Percentiles rank a stretch among this genome's conserved stretches.
Evolutionary conservation across 176 grass and related monocot genomes (phyloP).

Genomic region (barley (Hordeum vulgare)): DNA sequence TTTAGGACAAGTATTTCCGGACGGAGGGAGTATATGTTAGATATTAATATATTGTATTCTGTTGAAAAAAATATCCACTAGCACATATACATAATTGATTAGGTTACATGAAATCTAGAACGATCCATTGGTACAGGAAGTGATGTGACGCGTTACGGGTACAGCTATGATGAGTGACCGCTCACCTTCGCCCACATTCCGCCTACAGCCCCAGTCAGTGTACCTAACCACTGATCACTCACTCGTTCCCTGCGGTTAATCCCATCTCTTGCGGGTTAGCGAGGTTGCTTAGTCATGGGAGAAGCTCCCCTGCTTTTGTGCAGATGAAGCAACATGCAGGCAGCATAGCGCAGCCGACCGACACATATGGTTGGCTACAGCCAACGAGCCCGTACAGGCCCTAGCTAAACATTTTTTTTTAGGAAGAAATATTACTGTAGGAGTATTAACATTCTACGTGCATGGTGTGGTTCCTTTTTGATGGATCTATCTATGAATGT

Average conservation of each 20-base stretch:
- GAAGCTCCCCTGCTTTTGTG: constrained; percentile 17
- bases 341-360: not conserved
- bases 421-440: too few relatives aligned
- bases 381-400: not conserved
- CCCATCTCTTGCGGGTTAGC: constrained; percentile 9
- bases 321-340: constrained; percentile 27
- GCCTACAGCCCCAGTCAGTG: constrained; percentile 10
- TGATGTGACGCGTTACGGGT: constrained; percentile 6
- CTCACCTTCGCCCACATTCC: constrained; percentile 9
- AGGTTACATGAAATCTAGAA: not conserved
- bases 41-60: too few relatives aligned
- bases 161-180: not conserved
- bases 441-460: not conserved
- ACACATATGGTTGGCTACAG: not conserved
- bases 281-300: constrained; percentile 31
- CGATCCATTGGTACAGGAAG: not conserved
- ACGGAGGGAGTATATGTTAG: too few relatives aligned
- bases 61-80: not conserved
- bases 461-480: not conserved
- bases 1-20: too few relatives aligned
- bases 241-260: not conserved
- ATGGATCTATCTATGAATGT: too few relatives aligned
- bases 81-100: not conserved
- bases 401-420: not conserved
- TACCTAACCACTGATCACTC: constrained; percentile 27